These are phyloP conservation scores for Trichoderma hamatum DNA, from an alignment of 2,329 filamentous ascomycete genomes.

Conservation along the genomic window DNA sequence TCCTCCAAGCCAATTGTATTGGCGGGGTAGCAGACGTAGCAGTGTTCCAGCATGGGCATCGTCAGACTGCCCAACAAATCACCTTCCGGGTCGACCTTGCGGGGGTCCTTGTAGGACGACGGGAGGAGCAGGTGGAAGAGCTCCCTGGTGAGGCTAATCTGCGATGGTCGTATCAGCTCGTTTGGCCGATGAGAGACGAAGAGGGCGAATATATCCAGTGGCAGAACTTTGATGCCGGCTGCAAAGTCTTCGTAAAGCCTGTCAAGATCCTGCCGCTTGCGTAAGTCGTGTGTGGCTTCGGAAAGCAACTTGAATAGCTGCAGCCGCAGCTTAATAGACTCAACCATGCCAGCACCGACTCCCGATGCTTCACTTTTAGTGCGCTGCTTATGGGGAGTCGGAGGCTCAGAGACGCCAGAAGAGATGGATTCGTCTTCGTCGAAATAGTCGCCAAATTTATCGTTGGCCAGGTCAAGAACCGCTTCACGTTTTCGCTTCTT, in stretches of 20 bases:
- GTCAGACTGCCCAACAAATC: constrained; percentile 47
- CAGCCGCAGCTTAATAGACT: constrained; percentile 64
- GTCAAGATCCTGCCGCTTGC: constrained; percentile 46
- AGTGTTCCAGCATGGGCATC: constrained; percentile 52
- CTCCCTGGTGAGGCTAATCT: constrained; percentile 51
- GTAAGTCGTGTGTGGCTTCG: constrained; percentile 51
- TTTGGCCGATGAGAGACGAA: constrained; percentile 49
- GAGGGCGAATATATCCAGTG: constrained; percentile 59
- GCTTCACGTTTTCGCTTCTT: constrained; percentile 55
- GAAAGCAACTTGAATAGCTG: constrained; percentile 63
- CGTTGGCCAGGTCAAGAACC: constrained; percentile 60
- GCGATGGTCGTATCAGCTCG: constrained; percentile 42
- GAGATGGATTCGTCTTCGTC: constrained; percentile 57
- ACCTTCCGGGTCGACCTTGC: constrained; percentile 41
- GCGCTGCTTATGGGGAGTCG: constrained; percentile 47
- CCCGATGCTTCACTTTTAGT: constrained; percentile 32
- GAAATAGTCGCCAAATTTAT: constrained; percentile 62
- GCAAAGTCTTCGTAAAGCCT: constrained; percentile 63
- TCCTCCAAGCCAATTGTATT: constrained; percentile 63
- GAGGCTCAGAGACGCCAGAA: constrained; percentile 50
- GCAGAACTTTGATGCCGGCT: constrained; percentile 59
- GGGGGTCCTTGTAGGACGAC: constrained; percentile 46
- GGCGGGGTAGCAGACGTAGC: constrained; percentile 68
- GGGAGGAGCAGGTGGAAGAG: constrained; percentile 51
- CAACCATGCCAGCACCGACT: constrained; percentile 42